A percentile compares a stretch with the other conserved stretches of the same genome.
phyloP scores from a whole-genome alignment of 225 moss, liverwort and hornwort genomes.

The Physcomitrellopsis africana region DNA sequence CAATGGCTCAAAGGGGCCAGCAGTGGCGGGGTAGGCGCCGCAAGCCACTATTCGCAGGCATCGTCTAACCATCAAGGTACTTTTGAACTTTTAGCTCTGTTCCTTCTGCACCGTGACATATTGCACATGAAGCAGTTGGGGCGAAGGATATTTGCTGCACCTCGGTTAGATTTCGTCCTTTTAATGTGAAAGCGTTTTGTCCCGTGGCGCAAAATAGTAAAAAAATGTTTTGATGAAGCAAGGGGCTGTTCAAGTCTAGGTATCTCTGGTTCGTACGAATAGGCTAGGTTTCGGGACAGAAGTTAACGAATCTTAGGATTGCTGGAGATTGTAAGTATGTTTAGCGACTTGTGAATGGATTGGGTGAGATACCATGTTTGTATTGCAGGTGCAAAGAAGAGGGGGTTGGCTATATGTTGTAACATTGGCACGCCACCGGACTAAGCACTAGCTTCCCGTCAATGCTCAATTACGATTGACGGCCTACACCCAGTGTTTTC shows the following conservation, averaged over 20 bases:
- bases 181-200: no score
- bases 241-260: no score
- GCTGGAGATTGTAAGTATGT: no score
- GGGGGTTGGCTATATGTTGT: background rate
- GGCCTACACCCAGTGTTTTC: no score
- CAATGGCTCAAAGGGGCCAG: conserved; percentile 99
- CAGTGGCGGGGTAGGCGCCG: conserved; percentile 95
- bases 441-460: background rate
- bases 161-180: background rate
- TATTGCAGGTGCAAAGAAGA: background rate
- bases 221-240: no score
- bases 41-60: conserved; percentile 88
- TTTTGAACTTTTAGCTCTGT: conserved; percentile 3
- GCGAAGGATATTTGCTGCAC: background rate
- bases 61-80: conserved; percentile 89
- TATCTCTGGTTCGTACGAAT: background rate
- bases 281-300: background rate
- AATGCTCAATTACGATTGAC: no score
- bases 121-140: background rate
- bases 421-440: background rate
- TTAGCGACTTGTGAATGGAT: no score
- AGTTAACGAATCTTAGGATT: background rate
- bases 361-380: background rate
- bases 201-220: no score
- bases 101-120: background rate